Evolutionary conservation across 805 yeast species (phyloP), one percentile per base, ranked within the genome.

Genomic region (Yarrowia divulgata): DNA sequence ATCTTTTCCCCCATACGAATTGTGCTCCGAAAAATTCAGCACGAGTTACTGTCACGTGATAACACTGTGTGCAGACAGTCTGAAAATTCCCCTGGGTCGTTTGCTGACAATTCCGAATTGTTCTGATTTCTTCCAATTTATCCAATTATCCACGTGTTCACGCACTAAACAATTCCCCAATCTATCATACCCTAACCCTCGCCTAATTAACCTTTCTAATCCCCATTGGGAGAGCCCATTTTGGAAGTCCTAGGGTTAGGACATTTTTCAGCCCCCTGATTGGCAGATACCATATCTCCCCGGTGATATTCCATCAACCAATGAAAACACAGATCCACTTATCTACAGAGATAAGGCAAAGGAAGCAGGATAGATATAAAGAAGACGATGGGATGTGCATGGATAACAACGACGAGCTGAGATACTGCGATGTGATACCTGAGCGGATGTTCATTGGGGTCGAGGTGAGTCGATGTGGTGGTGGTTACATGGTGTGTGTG

Each of bases 281-380:
- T 60, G 66, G 66, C n/a, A 42, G 66, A 60, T 60, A 45, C 18
- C 52, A 42, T 57, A 57, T 60, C 50, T 43, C 40, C 40, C 40
- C n/a, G 23, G 14, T 23, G 40, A 32, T 19, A 4, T 34, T 10
- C 52, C 18, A 29, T 40, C 52, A 32, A 14, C 66, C 66, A 60
- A 60, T 60, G 19, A 60, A 18, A 43, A 34, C 10, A 32, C 52
- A 34, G 34, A 43, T 34, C 32, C 42, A 32, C 66, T 60, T 60
- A 60, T 60, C 66, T 60, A 60, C 66, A 60, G 66, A 43, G 66
- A 60, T 60, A 60, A 60, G 66, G 66, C 66, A 60, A 60, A 60
- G 66, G 34, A 29, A 60, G 52, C 66, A 60, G 66, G 62, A 60
- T 45, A 37, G 52, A 60, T 60, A 60, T 60, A 60, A 60, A 35